Conservation (phyloP, 1,284 basidiomycete species). For the Leccinum huronense region DNA sequence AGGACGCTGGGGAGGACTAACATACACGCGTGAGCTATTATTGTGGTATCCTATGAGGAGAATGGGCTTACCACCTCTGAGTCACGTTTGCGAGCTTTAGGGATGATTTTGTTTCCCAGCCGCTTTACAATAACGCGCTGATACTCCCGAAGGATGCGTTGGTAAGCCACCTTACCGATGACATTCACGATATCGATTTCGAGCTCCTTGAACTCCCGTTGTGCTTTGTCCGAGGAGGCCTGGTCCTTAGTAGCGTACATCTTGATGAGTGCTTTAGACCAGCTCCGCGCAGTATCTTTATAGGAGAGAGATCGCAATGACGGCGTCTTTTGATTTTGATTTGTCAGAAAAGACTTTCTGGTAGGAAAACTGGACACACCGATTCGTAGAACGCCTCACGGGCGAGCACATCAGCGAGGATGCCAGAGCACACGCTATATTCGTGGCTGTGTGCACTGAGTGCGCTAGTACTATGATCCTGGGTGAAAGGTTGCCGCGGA, state of each 20-base stretch:
- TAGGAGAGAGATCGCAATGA: neutral
- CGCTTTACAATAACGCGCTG: neutral
- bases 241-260: neutral
- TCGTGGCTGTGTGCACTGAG: too few relatives aligned
- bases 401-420: neutral
- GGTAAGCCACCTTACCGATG: neutral
- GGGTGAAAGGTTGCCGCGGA: too few relatives aligned
- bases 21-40: neutral
- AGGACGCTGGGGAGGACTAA: neutral
- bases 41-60: neutral
- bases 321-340: neutral
- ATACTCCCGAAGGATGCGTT: neutral
- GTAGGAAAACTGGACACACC: neutral
- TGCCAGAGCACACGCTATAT: neutral
- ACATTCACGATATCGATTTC: neutral
- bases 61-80: neutral
- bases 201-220: neutral
- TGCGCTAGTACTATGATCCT: too few relatives aligned
- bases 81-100: neutral
- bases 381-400: conserved; percentile 1
- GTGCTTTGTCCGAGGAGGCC: neutral
- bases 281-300: neutral
- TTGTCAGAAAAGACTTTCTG: neutral
- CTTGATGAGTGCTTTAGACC: neutral
- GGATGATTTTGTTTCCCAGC: neutral